Percentiles rank a stretch among this genome's conserved stretches.
These are phyloP conservation scores for Saururus chinensis DNA, from an alignment of 164 flowering plant species.

Conservation along the genomic window DNA sequence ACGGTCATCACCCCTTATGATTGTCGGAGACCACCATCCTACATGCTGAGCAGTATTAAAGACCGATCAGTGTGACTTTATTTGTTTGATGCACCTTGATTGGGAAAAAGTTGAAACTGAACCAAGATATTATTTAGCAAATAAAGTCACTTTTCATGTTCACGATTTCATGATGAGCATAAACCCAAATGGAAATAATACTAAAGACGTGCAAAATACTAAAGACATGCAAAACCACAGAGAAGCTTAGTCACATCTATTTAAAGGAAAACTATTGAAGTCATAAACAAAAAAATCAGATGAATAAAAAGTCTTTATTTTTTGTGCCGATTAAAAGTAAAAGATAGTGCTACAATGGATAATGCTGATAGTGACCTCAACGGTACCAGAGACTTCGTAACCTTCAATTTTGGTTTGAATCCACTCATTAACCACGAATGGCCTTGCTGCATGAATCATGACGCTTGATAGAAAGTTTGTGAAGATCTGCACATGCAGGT, in stretches of 20 bases:
- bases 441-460: constrained; percentile 93
- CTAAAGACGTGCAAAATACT: no score
- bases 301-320: not conserved
- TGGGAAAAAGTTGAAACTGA: no score
- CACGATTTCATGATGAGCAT: no score
- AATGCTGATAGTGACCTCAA: constrained; percentile 59
- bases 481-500: constrained; percentile 51
- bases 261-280: no score
- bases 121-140: no score
- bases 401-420: constrained; percentile 97
- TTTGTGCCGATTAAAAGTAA: not conserved
- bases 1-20: constrained; percentile 93
- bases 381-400: constrained; percentile 96
- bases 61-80: no score
- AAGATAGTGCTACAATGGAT: not conserved
- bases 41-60: constrained; percentile 49
- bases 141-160: no score
- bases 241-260: no score
- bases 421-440: constrained; percentile 89
- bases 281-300: no score
- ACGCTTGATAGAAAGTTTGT: constrained; percentile 92
- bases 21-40: constrained; percentile 99
- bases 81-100: no score
- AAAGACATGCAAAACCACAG: no score
- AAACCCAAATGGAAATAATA: no score